A percentile compares a stretch with the other conserved stretches of the same genome.
Evolutionary conservation across 1,284 basidiomycete species (phyloP).

Genomic region (Termitomyces sp.): DNA sequence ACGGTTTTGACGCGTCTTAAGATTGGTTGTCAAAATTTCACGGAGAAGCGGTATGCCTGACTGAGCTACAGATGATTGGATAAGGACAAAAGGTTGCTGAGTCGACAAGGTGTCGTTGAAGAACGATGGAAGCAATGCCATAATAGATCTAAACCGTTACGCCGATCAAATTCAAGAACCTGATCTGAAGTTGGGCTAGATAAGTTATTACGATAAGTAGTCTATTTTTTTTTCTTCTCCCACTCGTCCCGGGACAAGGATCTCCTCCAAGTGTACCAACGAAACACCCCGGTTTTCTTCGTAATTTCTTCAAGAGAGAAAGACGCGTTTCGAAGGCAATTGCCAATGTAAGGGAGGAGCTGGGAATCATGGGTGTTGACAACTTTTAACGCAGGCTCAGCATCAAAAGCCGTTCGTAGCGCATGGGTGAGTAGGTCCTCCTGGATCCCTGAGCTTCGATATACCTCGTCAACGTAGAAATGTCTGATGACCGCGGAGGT

Average conservation of each 20-base stretch:
- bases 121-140: conserved; percentile 26
- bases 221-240: conserved; percentile 23
- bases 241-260: conserved; percentile 40
- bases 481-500: conserved; percentile 66
- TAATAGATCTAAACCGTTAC: neutral
- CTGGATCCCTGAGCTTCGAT: conserved; percentile 53
- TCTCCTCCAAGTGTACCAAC: conserved; percentile 46
- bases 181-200: neutral
- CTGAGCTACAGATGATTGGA: conserved; percentile 65
- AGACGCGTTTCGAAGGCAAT: conserved; percentile 42
- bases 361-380: conserved; percentile 47
- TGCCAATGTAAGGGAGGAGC: conserved; percentile 47
- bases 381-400: conserved; percentile 35
- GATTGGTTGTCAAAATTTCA: conserved; percentile 30
- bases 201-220: neutral
- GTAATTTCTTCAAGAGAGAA: conserved; percentile 45
- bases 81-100: conserved; percentile 48
- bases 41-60: conserved; percentile 57
- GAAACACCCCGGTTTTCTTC: conserved; percentile 44
- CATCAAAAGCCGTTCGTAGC: conserved; percentile 51
- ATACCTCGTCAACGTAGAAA: conserved; percentile 66
- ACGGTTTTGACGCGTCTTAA: conserved; percentile 21
- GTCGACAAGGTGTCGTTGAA: conserved; percentile 33
- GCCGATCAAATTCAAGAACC: neutral
- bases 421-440: conserved; percentile 63